A percentile compares a stretch with the other conserved stretches of the same genome.
phyloP scores from a whole-genome alignment of 2,329 filamentous ascomycete genomes.

The Diaporthe ilicicola region DNA sequence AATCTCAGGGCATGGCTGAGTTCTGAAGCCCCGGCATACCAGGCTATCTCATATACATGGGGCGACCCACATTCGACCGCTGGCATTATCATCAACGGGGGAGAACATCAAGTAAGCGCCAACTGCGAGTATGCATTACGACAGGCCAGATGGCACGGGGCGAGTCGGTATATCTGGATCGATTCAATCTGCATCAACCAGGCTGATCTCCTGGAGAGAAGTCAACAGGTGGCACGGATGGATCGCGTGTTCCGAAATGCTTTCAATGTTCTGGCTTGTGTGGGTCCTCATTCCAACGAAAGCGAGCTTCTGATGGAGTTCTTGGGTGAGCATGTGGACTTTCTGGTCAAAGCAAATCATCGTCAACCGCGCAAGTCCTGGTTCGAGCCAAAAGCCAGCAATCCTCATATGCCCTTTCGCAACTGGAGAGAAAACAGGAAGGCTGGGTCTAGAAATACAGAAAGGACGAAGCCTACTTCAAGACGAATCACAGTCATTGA shows the following conservation, averaged over 20 bases:
- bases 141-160: not conserved
- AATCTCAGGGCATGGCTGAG: not conserved
- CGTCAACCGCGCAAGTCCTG: too few species aligned
- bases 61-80: not conserved
- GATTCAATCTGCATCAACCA: slow-evolving; percentile 28
- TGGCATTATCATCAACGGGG: not conserved
- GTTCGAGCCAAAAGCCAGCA: too few species aligned
- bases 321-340: too few species aligned
- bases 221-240: slow-evolving; percentile 12
- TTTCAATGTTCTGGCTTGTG: slow-evolving; percentile 15
- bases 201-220: not conserved
- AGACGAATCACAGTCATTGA: too few species aligned
- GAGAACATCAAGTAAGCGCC: not conserved
- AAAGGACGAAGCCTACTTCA: too few species aligned
- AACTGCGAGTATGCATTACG: slow-evolving; percentile 19
- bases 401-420: too few species aligned
- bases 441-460: too few species aligned
- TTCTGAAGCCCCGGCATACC: not conserved
- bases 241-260: slow-evolving; percentile 3
- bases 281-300: not conserved
- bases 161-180: not conserved
- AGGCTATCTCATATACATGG: slow-evolving; percentile 25
- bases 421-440: too few species aligned
- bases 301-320: not conserved
- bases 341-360: too few species aligned